Evolutionary conservation across 257 asterid genomes (phyloP).

Genomic region (Rubia yunnanensis): DNA sequence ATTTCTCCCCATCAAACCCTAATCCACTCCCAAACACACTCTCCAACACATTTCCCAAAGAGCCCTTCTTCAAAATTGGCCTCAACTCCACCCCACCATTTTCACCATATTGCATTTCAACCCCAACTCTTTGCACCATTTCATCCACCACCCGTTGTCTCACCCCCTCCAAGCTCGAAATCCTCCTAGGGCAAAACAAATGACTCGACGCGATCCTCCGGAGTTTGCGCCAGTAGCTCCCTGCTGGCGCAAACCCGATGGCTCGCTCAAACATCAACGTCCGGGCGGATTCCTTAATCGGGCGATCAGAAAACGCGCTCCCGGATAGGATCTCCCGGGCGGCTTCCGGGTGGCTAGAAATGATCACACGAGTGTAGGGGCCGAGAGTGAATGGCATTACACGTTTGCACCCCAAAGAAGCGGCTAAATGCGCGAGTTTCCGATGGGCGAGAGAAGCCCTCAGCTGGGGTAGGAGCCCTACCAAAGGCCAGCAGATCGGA

Average conservation of each 20-base stretch:
- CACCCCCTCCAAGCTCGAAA: conserved; percentile 29
- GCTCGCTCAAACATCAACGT: conserved; percentile 57
- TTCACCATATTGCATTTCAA: conserved; percentile 24
- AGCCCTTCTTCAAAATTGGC: conserved; percentile 31
- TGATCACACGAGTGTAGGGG: conserved; percentile 27
- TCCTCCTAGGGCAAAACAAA: conserved; percentile 55
- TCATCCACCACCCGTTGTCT: conserved; percentile 28
- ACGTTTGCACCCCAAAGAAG: conserved; percentile 27
- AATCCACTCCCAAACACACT: conserved; percentile 50
- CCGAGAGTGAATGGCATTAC: conserved; percentile 55
- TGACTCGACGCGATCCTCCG: conserved; percentile 37
- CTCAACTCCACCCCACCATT: conserved; percentile 42
- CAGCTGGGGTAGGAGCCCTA: conserved; percentile 44
- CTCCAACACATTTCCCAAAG: conserved; percentile 45
- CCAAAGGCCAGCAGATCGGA: conserved; percentile 39
- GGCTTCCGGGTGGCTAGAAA: conserved; percentile 55
- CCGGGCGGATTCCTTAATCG: conserved; percentile 48
- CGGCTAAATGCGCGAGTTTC: conserved; percentile 37
- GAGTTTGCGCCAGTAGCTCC: conserved; percentile 44
- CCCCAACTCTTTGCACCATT: conserved; percentile 22
- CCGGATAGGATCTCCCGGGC: conserved; percentile 50
- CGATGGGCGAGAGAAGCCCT: conserved; percentile 51
- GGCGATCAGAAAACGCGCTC: conserved; percentile 40
- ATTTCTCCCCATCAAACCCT: conserved; percentile 19
- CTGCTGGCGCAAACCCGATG: conserved; percentile 57